Percentiles rank a stretch among this genome's conserved stretches.
phyloP scores from a whole-genome alignment of 2,329 filamentous ascomycete species.

The Diplodia scrobiculata region DNA sequence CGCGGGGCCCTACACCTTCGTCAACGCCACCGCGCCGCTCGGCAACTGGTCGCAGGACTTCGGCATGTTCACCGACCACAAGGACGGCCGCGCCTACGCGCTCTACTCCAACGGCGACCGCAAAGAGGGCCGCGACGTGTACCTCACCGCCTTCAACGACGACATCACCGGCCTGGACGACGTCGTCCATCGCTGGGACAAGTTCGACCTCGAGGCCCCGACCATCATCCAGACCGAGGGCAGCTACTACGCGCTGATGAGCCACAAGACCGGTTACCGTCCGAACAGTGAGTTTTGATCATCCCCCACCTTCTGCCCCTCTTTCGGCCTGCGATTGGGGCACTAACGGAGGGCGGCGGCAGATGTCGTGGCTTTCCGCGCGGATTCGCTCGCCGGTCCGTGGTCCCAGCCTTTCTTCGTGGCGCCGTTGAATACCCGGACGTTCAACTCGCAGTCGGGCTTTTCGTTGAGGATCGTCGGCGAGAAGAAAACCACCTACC shows the following conservation, averaged over 20 bases:
- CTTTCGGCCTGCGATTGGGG: background rate
- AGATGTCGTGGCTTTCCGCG: conserved; percentile 60
- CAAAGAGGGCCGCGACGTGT: conserved; percentile 59
- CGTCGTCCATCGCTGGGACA: conserved; percentile 59
- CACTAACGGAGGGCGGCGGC: background rate
- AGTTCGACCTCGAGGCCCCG: conserved; percentile 63
- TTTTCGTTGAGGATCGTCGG: conserved; percentile 55
- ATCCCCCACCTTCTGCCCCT: background rate
- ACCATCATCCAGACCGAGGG: conserved; percentile 63
- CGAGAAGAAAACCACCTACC: conserved; percentile 53
- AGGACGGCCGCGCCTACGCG: conserved; percentile 58
- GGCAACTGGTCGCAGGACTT: conserved; percentile 67
- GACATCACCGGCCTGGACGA: conserved; percentile 56
- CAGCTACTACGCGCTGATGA: conserved; percentile 64
- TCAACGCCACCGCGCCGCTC: conserved; percentile 57
- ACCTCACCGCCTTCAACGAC: conserved; percentile 58
- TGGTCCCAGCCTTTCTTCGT: conserved; percentile 61
- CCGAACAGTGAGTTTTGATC: conserved; percentile 52
- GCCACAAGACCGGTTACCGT: conserved; percentile 65
- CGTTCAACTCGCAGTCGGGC: conserved; percentile 58
- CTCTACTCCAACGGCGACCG: conserved; percentile 63
- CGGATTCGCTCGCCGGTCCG: conserved; percentile 54
- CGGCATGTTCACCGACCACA: conserved; percentile 63
- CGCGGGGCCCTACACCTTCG: conserved; percentile 58
- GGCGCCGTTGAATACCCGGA: conserved; percentile 55